Conservation (phyloP, 2,329 filamentous ascomycete genomes). For the Claviceps humidiphila region DNA sequence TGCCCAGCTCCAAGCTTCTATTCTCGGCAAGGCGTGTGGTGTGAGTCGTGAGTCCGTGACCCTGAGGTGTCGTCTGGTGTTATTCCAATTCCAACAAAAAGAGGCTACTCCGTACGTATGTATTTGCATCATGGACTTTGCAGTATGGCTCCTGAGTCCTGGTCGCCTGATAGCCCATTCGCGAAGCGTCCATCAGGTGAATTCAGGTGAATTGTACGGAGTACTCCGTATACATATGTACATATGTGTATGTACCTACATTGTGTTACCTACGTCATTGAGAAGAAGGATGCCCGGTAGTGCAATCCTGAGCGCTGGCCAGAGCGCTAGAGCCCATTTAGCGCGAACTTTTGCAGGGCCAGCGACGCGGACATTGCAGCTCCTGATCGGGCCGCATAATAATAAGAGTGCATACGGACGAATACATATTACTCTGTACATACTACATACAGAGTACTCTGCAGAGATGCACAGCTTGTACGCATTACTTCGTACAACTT, state of each 20-base stretch:
- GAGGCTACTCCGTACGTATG: background rate
- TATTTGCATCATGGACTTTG: background rate
- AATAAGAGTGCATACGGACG: background rate
- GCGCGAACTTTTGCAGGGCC: constrained; percentile 8
- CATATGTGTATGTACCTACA: background rate
- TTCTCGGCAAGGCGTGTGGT: no score
- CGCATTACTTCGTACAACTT: no score
- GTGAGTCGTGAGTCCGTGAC: no score
- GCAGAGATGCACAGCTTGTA: no score
- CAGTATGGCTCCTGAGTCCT: no score
- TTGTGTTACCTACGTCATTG: constrained; percentile 3
- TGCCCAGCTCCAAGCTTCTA: background rate
- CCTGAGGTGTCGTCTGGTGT: background rate
- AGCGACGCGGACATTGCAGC: background rate
- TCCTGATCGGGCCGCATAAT: background rate
- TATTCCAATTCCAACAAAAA: background rate
- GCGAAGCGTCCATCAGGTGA: no score
- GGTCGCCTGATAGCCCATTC: no score
- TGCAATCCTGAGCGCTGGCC: constrained; percentile 1
- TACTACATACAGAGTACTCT: no score
- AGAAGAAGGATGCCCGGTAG: constrained; percentile 1
- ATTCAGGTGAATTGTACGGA: no score
- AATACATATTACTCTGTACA: no score
- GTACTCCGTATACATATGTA: no score
- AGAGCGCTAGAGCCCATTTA: constrained; percentile 4